phyloP scores from a whole-genome alignment of 768 basidiomycete species.

The Leucocoprinus sp. region DNA sequence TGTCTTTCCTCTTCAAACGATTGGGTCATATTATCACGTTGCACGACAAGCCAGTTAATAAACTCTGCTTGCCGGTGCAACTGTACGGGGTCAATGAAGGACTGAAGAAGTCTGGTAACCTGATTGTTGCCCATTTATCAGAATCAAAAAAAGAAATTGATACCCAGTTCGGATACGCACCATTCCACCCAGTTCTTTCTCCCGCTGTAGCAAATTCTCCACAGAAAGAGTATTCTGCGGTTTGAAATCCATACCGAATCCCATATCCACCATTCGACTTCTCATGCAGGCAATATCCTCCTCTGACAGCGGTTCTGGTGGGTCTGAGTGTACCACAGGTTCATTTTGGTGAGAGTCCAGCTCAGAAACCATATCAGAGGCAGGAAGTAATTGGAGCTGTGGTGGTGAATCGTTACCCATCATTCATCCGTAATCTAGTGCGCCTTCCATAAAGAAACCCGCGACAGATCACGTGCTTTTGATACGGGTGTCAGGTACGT shows the following conservation, averaged over 20 bases:
- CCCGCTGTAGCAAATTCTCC: slow-evolving; percentile 23
- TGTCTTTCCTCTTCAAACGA: slow-evolving; percentile 51
- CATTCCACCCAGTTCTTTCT: slow-evolving; percentile 51
- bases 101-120: slow-evolving; percentile 37
- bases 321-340: slow-evolving; percentile 6
- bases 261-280: slow-evolving; percentile 36
- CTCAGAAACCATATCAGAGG: slow-evolving; percentile 43
- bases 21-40: slow-evolving; percentile 48
- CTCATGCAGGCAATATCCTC: slow-evolving; percentile 44
- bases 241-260: slow-evolving; percentile 15
- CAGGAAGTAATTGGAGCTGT: slow-evolving; percentile 32
- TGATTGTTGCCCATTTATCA: slow-evolving; percentile 16
- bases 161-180: slow-evolving; percentile 25
- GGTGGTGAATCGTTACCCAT: slow-evolving; percentile 13
- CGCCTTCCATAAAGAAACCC: slow-evolving; percentile 7
- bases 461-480: slow-evolving; percentile 11
- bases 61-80: slow-evolving; percentile 53
- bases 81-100: slow-evolving; percentile 31
- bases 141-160: slow-evolving; percentile 8
- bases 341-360: slow-evolving; percentile 26
- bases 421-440: slow-evolving; percentile 8
- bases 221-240: not conserved
- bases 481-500: not conserved
- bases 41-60: slow-evolving; percentile 46
- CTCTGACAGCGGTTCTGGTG: slow-evolving; percentile 31